Evolutionary conservation across 495 filamentous ascomycete species (phyloP).

Genomic region (Penicillium subrubescens): DNA sequence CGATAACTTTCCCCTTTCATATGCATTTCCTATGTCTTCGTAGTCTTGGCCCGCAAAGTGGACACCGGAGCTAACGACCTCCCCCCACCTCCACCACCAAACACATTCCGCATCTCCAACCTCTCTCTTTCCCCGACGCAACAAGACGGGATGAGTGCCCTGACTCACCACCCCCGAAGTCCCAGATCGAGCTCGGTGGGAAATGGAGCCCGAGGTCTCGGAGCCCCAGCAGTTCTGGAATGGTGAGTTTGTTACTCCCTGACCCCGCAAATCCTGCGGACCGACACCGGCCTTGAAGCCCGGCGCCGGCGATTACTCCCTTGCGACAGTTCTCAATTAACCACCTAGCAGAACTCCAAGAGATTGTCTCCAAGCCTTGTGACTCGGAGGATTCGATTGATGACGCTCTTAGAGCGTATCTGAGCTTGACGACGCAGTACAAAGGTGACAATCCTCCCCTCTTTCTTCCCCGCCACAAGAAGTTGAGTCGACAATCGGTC

Average conservation of each 20-base stretch:
- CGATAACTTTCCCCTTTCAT: background rate
- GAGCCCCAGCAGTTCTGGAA: slow-evolving; percentile 94
- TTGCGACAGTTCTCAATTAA: slow-evolving; percentile 13
- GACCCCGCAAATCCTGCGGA: background rate
- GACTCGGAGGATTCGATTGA: slow-evolving; percentile 80
- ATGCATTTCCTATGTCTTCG: background rate
- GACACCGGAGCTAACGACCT: slow-evolving; percentile 14
- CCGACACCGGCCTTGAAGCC: background rate
- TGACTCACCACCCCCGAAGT: slow-evolving; percentile 36
- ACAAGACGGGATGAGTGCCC: slow-evolving; percentile 47
- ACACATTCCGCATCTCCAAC: slow-evolving; percentile 32
- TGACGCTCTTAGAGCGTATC: slow-evolving; percentile 79
- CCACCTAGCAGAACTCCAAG: slow-evolving; percentile 68
- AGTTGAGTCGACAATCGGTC: background rate
- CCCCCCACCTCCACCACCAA: slow-evolving; percentile 24
- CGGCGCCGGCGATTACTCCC: slow-evolving; percentile 1
- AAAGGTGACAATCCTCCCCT: slow-evolving; percentile 52
- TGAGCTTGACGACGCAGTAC: slow-evolving; percentile 74
- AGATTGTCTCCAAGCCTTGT: slow-evolving; percentile 73
- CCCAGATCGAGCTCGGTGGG: slow-evolving; percentile 44
- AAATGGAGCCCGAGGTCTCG: slow-evolving; percentile 61
- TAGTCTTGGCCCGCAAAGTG: background rate
- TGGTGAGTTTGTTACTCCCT: slow-evolving; percentile 56
- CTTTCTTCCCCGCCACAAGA: background rate
- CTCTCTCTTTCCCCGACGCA: slow-evolving; percentile 17